Evolutionary conservation across 441 rosid genomes (phyloP), one percentile per base, ranked within the genome.

Genomic region (Erysimum pusillum): DNA sequence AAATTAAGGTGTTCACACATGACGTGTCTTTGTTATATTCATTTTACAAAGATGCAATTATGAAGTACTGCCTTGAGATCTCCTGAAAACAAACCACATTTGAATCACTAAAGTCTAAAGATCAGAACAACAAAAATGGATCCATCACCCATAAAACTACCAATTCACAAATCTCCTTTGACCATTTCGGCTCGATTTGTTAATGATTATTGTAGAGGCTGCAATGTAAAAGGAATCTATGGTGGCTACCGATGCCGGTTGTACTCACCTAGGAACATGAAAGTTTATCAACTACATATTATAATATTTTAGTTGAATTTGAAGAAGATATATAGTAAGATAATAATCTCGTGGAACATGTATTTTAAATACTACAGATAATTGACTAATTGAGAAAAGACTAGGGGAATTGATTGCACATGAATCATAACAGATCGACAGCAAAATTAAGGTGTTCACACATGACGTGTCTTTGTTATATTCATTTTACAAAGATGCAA

Each of bases 231-330:
- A 41, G 54, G 54, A 28, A 63, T 63, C 53, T 63, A 63, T 15
- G 69, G 54, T 0, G 41, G 69, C 54, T 63, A 63, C 69, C 53
- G 41, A 14, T 63, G 38, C 69, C n/a, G n/a, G n/a, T n/a, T n/a
- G n/a, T n/a, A n/a, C n/a, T n/a, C n/a, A n/a, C n/a, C n/a, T n/a
- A n/a, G n/a, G n/a, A 52, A 10, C 12, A 53, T 25, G 59, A 5
- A 14, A 45, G 6, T 1, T 5, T 14, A 34, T n/a, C 18, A n/a
- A 45, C 51, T n/a, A n/a, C 6, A n/a, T 54, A 28, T 54, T 28
- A 28, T 28, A 28, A 13, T 54, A 54, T 28, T 31, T 25, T 53
- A 25, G 17, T 25, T 12, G 28, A 35, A 35, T 5, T n/a, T 9
- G 14, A 34, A 13, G 12, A 56, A 56, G 12, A 56, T 56, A 32